phyloP scores from a whole-genome alignment of 805 yeast species.

The Metschnikowia henanensis region DNA sequence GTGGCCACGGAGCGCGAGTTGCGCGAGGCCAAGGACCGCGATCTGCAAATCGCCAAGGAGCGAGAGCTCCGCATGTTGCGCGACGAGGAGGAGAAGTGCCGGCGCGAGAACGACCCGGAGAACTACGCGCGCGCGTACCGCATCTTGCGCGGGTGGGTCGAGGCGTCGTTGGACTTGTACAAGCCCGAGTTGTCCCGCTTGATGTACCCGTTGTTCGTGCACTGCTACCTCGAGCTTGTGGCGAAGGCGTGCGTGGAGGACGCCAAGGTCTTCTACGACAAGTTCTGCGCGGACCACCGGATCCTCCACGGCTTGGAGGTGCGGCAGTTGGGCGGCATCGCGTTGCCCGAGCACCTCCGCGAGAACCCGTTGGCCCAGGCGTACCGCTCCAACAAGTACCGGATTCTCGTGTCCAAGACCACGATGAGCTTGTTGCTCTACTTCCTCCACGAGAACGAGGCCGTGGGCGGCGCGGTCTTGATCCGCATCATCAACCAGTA shows the following conservation, averaged over 20 bases:
- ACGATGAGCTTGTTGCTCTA: conserved; percentile 81
- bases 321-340: conserved; percentile 67
- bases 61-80: conserved; percentile 37
- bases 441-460: conserved; percentile 89
- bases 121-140: conserved; percentile 79
- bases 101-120: conserved; percentile 60
- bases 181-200: conserved; percentile 83
- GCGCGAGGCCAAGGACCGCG: conserved; percentile 40
- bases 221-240: conserved; percentile 79
- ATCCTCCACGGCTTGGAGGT: conserved; percentile 79
- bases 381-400: conserved; percentile 71
- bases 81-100: conserved; percentile 44
- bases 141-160: conserved; percentile 84
- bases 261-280: conserved; percentile 76
- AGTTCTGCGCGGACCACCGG: conserved; percentile 69
- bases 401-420: conserved; percentile 75
- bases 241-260: conserved; percentile 56
- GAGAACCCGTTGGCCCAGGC: conserved; percentile 82
- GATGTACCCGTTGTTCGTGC: conserved; percentile 90
- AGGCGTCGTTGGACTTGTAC: conserved; percentile 86
- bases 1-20: conserved; percentile 36
- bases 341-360: conserved; percentile 75
- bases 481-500: conserved; percentile 86
- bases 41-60: conserved; percentile 37
- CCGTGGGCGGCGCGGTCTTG: conserved; percentile 85